These are phyloP conservation scores for Talaromyces sp. DNA, from an alignment of 2,329 filamentous ascomycete species.

Conservation along the genomic window DNA sequence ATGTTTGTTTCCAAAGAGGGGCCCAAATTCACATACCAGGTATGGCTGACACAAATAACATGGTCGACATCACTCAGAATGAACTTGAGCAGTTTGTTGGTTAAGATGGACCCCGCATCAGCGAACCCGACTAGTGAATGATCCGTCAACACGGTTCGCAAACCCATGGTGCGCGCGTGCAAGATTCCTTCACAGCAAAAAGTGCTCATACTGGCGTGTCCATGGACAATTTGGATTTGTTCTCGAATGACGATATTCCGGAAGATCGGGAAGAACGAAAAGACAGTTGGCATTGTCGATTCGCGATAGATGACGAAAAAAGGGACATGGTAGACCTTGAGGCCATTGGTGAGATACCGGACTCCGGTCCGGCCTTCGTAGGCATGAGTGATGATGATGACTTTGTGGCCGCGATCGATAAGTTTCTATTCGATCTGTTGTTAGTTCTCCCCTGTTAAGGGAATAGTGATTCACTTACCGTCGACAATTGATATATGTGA, in stretches of 20 bases:
- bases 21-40: slow-evolving; percentile 58
- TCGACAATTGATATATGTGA: slow-evolving; percentile 96
- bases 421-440: slow-evolving; percentile 59
- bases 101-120: slow-evolving; percentile 90
- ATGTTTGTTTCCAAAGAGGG: not conserved
- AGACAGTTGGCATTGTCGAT: slow-evolving; percentile 90
- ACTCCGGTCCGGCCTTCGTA: slow-evolving; percentile 88
- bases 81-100: slow-evolving; percentile 96
- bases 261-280: slow-evolving; percentile 97
- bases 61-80: slow-evolving; percentile 94
- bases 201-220: slow-evolving; percentile 89
- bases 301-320: slow-evolving; percentile 95
- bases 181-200: slow-evolving; percentile 92
- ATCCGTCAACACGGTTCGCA: slow-evolving; percentile 94
- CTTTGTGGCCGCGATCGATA: slow-evolving; percentile 94
- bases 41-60: slow-evolving; percentile 97
- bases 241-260: slow-evolving; percentile 93
- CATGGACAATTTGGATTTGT: slow-evolving; percentile 93
- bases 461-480: slow-evolving; percentile 40
- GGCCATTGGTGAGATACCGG: slow-evolving; percentile 91
- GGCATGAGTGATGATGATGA: slow-evolving; percentile 94
- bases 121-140: slow-evolving; percentile 97
- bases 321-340: slow-evolving; percentile 97
- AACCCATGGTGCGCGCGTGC: slow-evolving; percentile 91
- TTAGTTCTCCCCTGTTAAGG: slow-evolving; percentile 1